Conservation (phyloP, 2,329 filamentous ascomycete species). For the Botrytis hyacinthi region DNA sequence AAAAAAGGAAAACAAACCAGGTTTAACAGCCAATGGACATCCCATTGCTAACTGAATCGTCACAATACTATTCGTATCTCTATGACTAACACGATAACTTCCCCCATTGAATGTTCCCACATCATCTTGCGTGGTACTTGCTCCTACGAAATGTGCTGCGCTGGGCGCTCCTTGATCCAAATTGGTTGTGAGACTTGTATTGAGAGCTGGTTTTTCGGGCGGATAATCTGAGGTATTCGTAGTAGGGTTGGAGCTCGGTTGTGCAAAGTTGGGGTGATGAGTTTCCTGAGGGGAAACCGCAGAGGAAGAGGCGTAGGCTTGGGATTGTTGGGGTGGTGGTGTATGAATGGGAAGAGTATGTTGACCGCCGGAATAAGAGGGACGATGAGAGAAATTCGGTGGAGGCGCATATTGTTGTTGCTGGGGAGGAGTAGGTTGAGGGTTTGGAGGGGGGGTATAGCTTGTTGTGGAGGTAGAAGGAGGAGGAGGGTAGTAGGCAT, state of each 20-base stretch:
- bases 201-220: conserved; percentile 35
- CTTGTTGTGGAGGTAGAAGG: conserved; percentile 26
- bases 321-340: conserved; percentile 20
- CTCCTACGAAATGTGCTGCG: conserved; percentile 61
- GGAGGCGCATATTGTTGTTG: conserved; percentile 28
- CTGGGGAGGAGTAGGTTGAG: conserved; percentile 30
- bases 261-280: conserved; percentile 27
- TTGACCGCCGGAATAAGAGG: conserved; percentile 34
- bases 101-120: conserved; percentile 97
- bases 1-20: conserved; percentile 49
- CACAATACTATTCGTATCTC: conserved; percentile 85
- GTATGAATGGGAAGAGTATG: conserved; percentile 14
- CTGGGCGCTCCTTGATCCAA: conserved; percentile 43
- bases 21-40: conserved; percentile 77
- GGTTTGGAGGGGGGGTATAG: conserved; percentile 34
- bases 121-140: conserved; percentile 67
- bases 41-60: conserved; percentile 88
- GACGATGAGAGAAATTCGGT: conserved; percentile 38
- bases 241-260: not conserved
- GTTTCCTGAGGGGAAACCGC: conserved; percentile 28
- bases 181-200: conserved; percentile 34
- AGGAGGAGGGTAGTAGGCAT: conserved; percentile 39
- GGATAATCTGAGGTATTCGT: conserved; percentile 26
- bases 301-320: conserved; percentile 13
- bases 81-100: conserved; percentile 87